phyloP scores from a whole-genome alignment of 1,284 basidiomycete species.

The Cutaneotrichosporon cyanovorans region DNA sequence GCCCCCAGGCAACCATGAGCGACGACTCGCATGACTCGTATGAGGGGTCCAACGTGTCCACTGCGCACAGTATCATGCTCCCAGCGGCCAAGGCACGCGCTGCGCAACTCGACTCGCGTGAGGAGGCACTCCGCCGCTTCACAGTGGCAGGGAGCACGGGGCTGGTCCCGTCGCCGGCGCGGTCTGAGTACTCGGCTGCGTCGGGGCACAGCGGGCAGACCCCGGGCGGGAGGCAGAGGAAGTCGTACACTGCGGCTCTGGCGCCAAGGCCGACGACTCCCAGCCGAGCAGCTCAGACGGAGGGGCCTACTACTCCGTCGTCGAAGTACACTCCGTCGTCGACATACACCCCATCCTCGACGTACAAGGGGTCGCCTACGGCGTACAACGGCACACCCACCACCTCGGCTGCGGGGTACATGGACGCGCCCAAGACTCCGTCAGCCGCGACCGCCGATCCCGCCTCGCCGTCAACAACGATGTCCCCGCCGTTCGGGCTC shows the following conservation, averaged over 20 bases:
- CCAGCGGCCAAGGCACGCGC: slow-evolving; percentile 34
- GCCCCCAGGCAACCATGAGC: slow-evolving; percentile 5
- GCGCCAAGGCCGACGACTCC: background rate
- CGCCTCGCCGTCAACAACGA: no score
- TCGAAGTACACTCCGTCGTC: no score
- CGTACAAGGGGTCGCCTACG: no score
- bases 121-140: slow-evolving; percentile 36
- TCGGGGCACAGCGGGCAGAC: slow-evolving; percentile 10
- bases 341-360: no score
- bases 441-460: no score
- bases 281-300: background rate
- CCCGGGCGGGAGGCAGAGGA: background rate
- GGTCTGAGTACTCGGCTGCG: slow-evolving; percentile 36
- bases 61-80: slow-evolving; percentile 14
- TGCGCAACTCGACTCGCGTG: slow-evolving; percentile 34
- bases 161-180: slow-evolving; percentile 28
- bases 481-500: background rate
- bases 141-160: slow-evolving; percentile 24
- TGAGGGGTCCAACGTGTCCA: slow-evolving; percentile 12
- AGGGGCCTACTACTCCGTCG: background rate
- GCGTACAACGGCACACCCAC: no score
- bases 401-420: no score
- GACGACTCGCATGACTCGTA: slow-evolving; percentile 4
- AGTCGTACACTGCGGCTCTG: slow-evolving; percentile 5
- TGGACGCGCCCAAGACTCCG: no score